phyloP scores from a whole-genome alignment of 192 early-diverging fungal species.

The Backusella tuberculispora region DNA sequence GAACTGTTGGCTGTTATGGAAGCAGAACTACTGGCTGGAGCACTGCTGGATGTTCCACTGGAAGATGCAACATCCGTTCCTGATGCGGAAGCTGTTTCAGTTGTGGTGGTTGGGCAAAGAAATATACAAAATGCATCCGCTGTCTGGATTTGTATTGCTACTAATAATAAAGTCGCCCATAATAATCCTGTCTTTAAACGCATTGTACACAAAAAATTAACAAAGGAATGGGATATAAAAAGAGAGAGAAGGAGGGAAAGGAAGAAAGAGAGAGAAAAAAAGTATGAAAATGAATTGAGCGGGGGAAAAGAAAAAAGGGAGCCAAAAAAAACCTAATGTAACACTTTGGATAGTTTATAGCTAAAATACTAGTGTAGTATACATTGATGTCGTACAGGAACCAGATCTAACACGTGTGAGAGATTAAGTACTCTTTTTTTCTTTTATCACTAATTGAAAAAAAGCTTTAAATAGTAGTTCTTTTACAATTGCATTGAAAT shows the following conservation, averaged over 20 bases:
- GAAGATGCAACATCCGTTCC: background rate
- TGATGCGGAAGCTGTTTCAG: background rate
- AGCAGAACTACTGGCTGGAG: background rate
- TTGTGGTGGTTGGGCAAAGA: conserved; percentile 6
- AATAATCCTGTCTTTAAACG: conserved; percentile 11
- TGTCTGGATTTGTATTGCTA: background rate
- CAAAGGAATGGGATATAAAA: background rate
- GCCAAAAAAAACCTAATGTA: background rate
- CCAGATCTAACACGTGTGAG: conserved; percentile 5
- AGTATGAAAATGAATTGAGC: background rate
- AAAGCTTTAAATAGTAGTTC: background rate
- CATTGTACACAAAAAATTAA: background rate
- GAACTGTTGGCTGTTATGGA: background rate
- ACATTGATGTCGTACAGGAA: background rate
- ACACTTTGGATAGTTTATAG: conserved; percentile 13
- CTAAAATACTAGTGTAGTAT: conserved; percentile 7
- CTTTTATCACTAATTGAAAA: background rate
- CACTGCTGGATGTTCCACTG: background rate
- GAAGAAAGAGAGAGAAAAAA: background rate
- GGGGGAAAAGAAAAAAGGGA: conserved; percentile 6
- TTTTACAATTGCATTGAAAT: background rate
- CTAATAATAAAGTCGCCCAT: background rate
- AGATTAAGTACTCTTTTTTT: background rate
- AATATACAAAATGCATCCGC: background rate
- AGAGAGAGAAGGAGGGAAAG: background rate